Conservation (phyloP, 306 rosid genomes). For the Gillenia trifoliata region DNA sequence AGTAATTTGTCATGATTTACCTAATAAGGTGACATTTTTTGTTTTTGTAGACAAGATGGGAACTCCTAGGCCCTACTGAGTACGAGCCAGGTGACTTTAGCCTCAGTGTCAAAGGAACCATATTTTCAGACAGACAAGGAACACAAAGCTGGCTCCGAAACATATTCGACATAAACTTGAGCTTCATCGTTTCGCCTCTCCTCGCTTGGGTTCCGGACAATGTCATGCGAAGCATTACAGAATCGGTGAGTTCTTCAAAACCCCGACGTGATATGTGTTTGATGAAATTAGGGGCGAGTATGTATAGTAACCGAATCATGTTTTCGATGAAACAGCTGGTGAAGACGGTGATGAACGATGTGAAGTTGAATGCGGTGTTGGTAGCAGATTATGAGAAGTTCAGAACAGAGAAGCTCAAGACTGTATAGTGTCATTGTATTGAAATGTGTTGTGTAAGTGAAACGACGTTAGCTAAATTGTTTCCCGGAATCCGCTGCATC, state of each 20-base stretch:
- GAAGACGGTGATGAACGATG: conserved; percentile 22
- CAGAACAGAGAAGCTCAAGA: conserved; percentile 29
- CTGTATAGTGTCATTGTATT: neutral
- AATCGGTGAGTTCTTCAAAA: conserved; percentile 25
- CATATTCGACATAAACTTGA: conserved; percentile 25
- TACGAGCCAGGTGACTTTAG: neutral
- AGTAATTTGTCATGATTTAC: no score
- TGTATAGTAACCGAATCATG: neutral
- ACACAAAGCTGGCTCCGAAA: conserved; percentile 28
- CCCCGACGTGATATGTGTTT: neutral
- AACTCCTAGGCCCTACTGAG: conserved; percentile 23
- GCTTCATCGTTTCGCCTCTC: conserved; percentile 22
- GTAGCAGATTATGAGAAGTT: conserved; percentile 42
- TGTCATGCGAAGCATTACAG: neutral
- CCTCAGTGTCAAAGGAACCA: conserved; percentile 18
- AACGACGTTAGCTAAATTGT: no score
- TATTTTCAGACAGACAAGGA: conserved; percentile 39
- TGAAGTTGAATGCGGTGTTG: conserved; percentile 25
- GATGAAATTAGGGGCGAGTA: neutral
- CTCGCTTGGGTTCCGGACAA: conserved; percentile 29
- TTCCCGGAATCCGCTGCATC: no score
- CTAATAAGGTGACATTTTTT: neutral
- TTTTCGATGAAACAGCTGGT: conserved; percentile 27
- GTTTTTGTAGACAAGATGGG: conserved; percentile 25
- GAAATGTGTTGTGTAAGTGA: no score